Conservation (phyloP, 345 rosid genomes). For the Linum tenue region DNA sequence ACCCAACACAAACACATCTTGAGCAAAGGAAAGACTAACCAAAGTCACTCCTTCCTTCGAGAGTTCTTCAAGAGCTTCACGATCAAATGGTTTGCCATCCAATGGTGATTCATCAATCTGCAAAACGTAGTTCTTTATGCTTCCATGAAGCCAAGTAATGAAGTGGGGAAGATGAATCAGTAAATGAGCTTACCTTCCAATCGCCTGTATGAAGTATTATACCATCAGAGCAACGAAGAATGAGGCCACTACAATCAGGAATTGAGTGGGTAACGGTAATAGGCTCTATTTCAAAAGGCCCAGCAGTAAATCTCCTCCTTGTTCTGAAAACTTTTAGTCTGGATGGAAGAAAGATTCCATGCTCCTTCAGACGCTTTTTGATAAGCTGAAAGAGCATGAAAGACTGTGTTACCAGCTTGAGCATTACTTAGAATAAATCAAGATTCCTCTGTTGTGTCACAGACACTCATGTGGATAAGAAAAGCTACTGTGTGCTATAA, state of each 20-base stretch:
- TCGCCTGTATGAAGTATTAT: conserved; percentile 97
- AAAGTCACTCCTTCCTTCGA: conserved; percentile 96
- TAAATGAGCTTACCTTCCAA: conserved; percentile 64
- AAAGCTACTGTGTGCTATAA: not conserved
- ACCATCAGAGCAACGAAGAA: conserved; percentile 96
- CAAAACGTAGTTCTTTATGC: conserved; percentile 17
- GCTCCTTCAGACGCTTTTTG: conserved; percentile 89
- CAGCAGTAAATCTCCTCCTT: conserved; percentile 71
- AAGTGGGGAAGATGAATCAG: conserved; percentile 1
- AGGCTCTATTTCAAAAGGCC: conserved; percentile 98
- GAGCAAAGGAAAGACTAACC: conserved; percentile 35
- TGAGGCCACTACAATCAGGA: conserved; percentile 96
- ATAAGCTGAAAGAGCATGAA: conserved; percentile 50
- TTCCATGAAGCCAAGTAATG: conserved; percentile 14
- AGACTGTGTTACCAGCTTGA: not conserved
- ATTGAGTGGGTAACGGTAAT: conserved; percentile 92
- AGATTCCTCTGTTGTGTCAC: too few relatives aligned
- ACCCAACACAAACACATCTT: conserved; percentile 1
- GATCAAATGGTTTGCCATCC: conserved; percentile 84
- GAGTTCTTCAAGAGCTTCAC: conserved; percentile 34
- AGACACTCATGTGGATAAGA: too few relatives aligned
- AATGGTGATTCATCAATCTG: conserved; percentile 50
- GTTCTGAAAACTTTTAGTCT: conserved; percentile 69
- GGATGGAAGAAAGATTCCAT: conserved; percentile 82
- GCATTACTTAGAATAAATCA: not conserved